These are phyloP conservation scores for Pontederia paniculata DNA, from an alignment of 176 grass and related monocot genomes.

Conservation along the genomic window DNA sequence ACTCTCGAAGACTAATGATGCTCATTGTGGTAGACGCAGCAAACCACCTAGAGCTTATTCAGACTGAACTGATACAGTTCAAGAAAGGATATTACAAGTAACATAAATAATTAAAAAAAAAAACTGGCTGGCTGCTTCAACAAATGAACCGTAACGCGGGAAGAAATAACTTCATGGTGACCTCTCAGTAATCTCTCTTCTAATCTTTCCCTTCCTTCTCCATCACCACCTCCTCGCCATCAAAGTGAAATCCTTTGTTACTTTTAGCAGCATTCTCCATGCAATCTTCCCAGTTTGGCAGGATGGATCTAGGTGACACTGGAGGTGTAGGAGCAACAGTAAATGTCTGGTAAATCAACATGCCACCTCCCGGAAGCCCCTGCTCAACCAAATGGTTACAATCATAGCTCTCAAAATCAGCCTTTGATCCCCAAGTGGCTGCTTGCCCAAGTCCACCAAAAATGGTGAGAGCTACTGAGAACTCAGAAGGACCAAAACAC, in stretches of 20 bases:
- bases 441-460: constrained; percentile 16
- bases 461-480: constrained; percentile 29
- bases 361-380: constrained; percentile 20
- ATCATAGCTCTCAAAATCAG: constrained; percentile 22
- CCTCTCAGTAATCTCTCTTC: constrained; percentile 11
- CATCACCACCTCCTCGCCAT: constrained; percentile 11
- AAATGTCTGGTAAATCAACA: constrained; percentile 27
- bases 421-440: constrained; percentile 16
- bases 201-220: constrained; percentile 1
- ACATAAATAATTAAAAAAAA: too few species aligned
- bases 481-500: constrained; percentile 31
- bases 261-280: background rate
- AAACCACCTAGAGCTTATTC: background rate
- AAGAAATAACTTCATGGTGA: background rate
- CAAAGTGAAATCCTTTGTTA: constrained; percentile 4
- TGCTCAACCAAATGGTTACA: constrained; percentile 16
- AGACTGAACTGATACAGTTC: background rate
- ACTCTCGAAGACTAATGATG: background rate
- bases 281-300: constrained; percentile 18
- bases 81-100: background rate
- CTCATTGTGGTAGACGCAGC: constrained; percentile 4
- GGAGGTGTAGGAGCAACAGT: background rate
- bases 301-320: constrained; percentile 23
- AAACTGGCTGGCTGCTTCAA: background rate
- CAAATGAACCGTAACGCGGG: background rate